Percentiles rank a stretch among this genome's conserved stretches.
Conservation (phyloP, 2,329 filamentous ascomycete genomes). For the Atkinsonella texensis region DNA sequence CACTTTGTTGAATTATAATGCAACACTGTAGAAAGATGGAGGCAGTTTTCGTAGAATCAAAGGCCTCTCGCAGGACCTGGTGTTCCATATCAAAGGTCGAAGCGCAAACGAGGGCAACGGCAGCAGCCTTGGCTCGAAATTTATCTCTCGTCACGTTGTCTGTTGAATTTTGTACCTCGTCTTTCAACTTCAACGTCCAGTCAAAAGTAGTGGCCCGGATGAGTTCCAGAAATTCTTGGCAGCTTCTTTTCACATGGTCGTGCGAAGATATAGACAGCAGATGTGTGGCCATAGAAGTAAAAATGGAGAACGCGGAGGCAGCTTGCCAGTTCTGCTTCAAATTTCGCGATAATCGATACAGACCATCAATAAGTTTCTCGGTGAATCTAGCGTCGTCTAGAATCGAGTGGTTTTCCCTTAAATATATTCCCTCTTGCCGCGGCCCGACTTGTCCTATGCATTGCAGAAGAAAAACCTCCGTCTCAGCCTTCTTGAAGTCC, state of each 20-base stretch:
- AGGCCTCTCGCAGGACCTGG: neutral
- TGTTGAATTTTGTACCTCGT: neutral
- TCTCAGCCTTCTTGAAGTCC: slow-evolving; percentile 15
- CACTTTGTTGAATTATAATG: neutral
- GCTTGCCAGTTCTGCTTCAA: slow-evolving; percentile 4
- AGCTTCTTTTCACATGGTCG: neutral
- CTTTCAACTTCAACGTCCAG: neutral
- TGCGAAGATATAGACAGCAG: neutral
- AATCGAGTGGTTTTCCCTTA: slow-evolving; percentile 6
- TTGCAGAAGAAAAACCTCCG: slow-evolving; percentile 11
- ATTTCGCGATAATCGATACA: neutral
- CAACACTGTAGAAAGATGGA: slow-evolving; percentile 1
- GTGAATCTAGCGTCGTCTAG: neutral
- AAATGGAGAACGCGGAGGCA: slow-evolving; percentile 1
- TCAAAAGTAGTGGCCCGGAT: neutral
- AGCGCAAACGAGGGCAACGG: neutral
- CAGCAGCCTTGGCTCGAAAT: neutral
- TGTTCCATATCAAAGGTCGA: neutral
- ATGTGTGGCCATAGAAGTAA: neutral
- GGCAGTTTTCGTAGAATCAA: neutral
- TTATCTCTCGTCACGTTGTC: neutral
- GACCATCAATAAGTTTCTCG: neutral
- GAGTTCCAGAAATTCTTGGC: neutral
- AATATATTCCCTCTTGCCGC: rapidly evolving
- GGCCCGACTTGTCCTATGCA: slow-evolving; percentile 12